A percentile compares a stretch with the other conserved stretches of the same genome.
phyloP scores from a whole-genome alignment of 2,329 filamentous ascomycete species.

The Calcarisporium arbuscula region DNA sequence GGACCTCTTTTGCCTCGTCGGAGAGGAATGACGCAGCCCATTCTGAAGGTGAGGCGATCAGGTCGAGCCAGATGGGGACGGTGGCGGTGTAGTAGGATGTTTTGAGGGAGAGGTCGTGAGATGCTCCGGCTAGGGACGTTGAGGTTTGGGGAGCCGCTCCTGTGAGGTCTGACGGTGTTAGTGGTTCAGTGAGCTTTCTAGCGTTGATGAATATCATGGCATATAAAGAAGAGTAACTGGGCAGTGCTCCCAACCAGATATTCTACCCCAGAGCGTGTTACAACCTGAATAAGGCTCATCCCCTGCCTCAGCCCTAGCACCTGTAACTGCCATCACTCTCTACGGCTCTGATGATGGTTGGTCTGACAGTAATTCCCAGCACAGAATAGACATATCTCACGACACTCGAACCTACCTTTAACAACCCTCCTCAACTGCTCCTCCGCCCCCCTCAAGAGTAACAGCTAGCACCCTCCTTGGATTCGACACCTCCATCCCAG shows the following conservation, averaged over 20 bases:
- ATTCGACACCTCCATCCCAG: constrained; percentile 36
- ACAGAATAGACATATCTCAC: too few relatives aligned
- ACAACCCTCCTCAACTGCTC: constrained; percentile 44
- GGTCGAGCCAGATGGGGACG: constrained; percentile 63
- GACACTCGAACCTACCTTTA: constrained; percentile 42
- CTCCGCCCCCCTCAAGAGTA: constrained; percentile 38
- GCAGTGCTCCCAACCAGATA: too few relatives aligned
- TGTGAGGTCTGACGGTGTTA: constrained; percentile 40
- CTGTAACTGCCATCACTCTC: too few relatives aligned
- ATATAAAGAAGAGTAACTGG: too few relatives aligned
- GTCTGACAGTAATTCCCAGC: too few relatives aligned
- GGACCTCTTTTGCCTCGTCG: constrained; percentile 56
- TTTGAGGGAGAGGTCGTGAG: constrained; percentile 47
- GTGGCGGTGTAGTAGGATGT: constrained; percentile 56
- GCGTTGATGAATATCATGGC: too few relatives aligned
- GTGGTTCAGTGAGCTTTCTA: too few relatives aligned
- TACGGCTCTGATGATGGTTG: too few relatives aligned
- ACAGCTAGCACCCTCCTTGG: constrained; percentile 54
- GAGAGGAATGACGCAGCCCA: constrained; percentile 56
- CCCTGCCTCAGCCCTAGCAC: too few relatives aligned
- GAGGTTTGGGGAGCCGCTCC: constrained; percentile 35
- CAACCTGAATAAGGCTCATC: too few relatives aligned
- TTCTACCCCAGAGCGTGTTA: too few relatives aligned
- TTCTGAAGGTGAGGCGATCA: constrained; percentile 41
- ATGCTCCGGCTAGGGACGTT: constrained; percentile 49